phyloP scores from a whole-genome alignment of 1,139 yeast genomes.

The Arxiozyma slooffiae region DNA sequence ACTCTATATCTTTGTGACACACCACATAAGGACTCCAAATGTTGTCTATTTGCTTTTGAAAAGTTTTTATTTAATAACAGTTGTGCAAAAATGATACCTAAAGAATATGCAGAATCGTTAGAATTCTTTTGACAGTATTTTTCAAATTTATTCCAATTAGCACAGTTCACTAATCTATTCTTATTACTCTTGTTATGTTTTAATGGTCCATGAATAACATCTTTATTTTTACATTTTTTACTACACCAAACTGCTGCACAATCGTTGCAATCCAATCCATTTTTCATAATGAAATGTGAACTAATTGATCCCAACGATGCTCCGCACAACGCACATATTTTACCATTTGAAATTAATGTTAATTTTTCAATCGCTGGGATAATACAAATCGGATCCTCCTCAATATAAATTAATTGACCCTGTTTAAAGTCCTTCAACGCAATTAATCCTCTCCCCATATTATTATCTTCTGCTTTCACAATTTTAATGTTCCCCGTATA shows the following conservation, averaged over 20 bases:
- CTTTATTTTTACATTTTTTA: constrained; percentile 46
- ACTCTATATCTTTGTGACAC: constrained; percentile 60
- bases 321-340: constrained; percentile 77
- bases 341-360: constrained; percentile 52
- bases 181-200: constrained; percentile 41
- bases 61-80: constrained; percentile 40
- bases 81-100: constrained; percentile 49
- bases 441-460: constrained; percentile 40
- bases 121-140: constrained; percentile 54
- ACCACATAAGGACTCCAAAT: constrained; percentile 56
- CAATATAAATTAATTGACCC: constrained; percentile 49
- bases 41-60: constrained; percentile 31
- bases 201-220: constrained; percentile 45
- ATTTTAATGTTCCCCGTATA: neutral
- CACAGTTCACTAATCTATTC: constrained; percentile 34
- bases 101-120: constrained; percentile 62
- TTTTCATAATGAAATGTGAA: constrained; percentile 32
- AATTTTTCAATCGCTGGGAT: constrained; percentile 65
- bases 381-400: constrained; percentile 53
- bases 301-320: constrained; percentile 39
- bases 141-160: constrained; percentile 47
- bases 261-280: constrained; percentile 56
- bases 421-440: constrained; percentile 38
- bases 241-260: constrained; percentile 73
- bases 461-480: constrained; percentile 22